Base-by-base conservation (phyloP, 495 filamentous ascomycete genomes). In the Talaromyces thailandensis region DNA sequence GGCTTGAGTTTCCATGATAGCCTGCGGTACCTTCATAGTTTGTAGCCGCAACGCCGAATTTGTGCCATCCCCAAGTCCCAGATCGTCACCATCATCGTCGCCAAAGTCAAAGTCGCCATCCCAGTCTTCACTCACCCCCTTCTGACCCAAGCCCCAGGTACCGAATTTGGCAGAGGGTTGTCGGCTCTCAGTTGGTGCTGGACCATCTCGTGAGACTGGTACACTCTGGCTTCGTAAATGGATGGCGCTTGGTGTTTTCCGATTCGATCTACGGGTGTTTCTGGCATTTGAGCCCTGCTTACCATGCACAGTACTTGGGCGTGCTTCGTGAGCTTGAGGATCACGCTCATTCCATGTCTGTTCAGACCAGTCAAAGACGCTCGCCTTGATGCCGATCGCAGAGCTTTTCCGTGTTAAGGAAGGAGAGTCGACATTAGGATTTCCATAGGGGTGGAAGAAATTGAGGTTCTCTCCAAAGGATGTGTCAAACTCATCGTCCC, bases 201-300 rank as follows among this genome's bases (percentile, higher is more conserved):
- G 74, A 63, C 73, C 63, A 18, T 94, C 91, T 43, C 85, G 84
- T 3, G 89, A 86, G 16, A 94, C 83, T 0, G 94, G 94, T n/a
- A 98, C 92, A 72, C 94, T 98, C 68, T 96, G 92, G 68, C 94
- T 97, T 55, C 94, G 86, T 52, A 96, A 79, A 70, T 98, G 94
- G 24, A 91, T 76, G 1, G 87, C 84, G 64, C 80, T 89, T 32
- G 91, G 88, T 16, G 84, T 85, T 65, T 92, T 89, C 51, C 93
- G 88, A 64, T 83, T 90, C 28, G 84, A 76, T 26, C 86, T 75
- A 58, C 91, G 86, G 65, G 90, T 92, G 53, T 88, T 90, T 70
- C 91, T 81, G 56, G 79, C 69, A 64, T 91, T 84, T 56, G 81
- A 78, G 67, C 86, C 82, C 71, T 96, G 91, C 74, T 95, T 97